phyloP scores from a whole-genome alignment of 2,329 filamentous ascomycete species.

The Fusarium decemcellulare region DNA sequence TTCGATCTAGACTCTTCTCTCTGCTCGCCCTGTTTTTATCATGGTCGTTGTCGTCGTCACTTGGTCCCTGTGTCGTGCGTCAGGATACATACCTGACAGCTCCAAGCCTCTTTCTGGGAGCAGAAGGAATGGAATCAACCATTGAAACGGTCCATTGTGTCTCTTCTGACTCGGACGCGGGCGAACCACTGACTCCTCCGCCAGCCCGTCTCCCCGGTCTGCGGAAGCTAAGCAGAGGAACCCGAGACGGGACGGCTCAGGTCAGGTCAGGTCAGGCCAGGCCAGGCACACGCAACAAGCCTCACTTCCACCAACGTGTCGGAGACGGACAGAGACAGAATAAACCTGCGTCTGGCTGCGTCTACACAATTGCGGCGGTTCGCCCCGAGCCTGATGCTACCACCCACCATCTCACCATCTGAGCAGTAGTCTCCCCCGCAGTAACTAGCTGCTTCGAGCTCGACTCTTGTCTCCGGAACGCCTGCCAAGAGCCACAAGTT shows the following conservation, averaged over 20 bases:
- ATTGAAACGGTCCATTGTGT: background rate
- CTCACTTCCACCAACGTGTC: constrained; percentile 6
- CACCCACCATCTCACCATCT: background rate
- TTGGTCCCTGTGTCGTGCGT: background rate
- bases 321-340: no score
- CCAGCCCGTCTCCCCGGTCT: constrained; percentile 5
- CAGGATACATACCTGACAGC: background rate
- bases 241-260: background rate
- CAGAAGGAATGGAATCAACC: background rate
- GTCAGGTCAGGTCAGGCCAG: no score
- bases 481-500: background rate
- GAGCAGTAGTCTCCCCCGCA: background rate
- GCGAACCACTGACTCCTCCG: constrained; percentile 4
- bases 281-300: constrained; percentile 4
- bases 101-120: background rate
- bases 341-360: no score
- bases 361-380: background rate
- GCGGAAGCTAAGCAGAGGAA: background rate
- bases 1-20: constrained; percentile 1
- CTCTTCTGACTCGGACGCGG: constrained; percentile 3
- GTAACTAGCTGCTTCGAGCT: background rate
- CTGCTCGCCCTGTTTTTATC: constrained; percentile 23
- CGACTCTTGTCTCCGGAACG: background rate
- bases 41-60: background rate
- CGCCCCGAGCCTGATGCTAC: background rate